Evolutionary conservation across 2,329 filamentous ascomycete species (phyloP).

Genomic region (Monosporascus sp.): DNA sequence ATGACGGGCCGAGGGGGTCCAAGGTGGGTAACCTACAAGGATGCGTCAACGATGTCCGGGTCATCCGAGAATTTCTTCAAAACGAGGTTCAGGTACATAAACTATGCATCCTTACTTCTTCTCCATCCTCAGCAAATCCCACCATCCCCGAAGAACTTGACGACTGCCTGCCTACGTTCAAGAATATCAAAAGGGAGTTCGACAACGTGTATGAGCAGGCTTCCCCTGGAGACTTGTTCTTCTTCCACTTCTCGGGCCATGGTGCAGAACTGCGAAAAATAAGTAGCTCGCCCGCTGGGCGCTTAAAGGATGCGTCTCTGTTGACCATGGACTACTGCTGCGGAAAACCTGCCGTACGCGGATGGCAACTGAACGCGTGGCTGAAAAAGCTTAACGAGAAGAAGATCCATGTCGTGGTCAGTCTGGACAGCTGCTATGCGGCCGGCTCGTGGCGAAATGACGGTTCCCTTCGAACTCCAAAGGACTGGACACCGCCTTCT

Average conservation of each 20-base stretch:
- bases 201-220: not conserved
- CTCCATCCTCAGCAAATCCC: not conserved
- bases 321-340: constrained; percentile 1
- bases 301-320: not conserved
- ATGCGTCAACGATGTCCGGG: not conserved
- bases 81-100: not conserved
- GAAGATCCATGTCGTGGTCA: not conserved
- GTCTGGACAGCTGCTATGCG: constrained; percentile 2
- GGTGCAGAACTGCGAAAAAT: not conserved
- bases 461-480: not conserved
- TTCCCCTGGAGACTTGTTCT: not conserved
- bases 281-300: not conserved
- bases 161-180: not conserved
- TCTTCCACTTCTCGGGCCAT: constrained; percentile 2
- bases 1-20: not conserved
- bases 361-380: constrained; percentile 1
- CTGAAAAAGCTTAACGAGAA: not conserved
- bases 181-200: not conserved
- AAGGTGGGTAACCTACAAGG: not conserved
- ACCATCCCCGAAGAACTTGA: not conserved
- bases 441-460: not conserved
- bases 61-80: not conserved
- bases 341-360: not conserved
- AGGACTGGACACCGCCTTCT: not conserved
- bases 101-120: not conserved